Percentiles rank a stretch among this genome's conserved stretches.
phyloP scores from a whole-genome alignment of 345 rosid species.

The Gossypium sturtianum region DNA sequence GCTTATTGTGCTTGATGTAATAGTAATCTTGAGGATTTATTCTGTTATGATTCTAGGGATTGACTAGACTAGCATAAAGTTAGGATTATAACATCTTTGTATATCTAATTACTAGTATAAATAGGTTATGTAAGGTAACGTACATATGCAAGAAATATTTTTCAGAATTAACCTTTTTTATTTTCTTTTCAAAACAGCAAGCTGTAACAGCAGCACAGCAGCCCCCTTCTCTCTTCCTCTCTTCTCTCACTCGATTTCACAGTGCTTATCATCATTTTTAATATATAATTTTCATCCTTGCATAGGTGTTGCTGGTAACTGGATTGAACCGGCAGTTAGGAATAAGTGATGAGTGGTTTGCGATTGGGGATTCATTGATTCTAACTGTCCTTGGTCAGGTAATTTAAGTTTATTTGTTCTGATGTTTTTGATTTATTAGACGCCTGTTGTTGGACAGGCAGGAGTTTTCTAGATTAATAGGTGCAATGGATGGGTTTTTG shows the following conservation, averaged over 20 bases:
- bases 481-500: not conserved
- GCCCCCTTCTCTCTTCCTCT: no score
- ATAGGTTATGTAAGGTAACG: no score
- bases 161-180: no score
- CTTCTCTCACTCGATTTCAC: no score
- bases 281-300: not conserved
- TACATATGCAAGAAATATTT: no score
- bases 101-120: no score
- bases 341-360: conserved; percentile 93
- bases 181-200: no score
- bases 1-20: not conserved
- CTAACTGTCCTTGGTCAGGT: conserved; percentile 92
- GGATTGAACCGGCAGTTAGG: conserved; percentile 78
- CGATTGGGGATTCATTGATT: conserved; percentile 90
- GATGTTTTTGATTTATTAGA: not conserved
- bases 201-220: no score
- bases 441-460: not conserved
- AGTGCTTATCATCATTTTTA: not conserved
- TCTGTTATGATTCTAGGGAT: no score
- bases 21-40: no score
- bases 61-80: no score
- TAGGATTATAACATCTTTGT: no score
- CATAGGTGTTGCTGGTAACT: conserved; percentile 80
- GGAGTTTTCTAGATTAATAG: not conserved
- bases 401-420: not conserved